Evolutionary conservation across 495 filamentous ascomycete species (phyloP).

Genomic region (Tuber borchii): DNA sequence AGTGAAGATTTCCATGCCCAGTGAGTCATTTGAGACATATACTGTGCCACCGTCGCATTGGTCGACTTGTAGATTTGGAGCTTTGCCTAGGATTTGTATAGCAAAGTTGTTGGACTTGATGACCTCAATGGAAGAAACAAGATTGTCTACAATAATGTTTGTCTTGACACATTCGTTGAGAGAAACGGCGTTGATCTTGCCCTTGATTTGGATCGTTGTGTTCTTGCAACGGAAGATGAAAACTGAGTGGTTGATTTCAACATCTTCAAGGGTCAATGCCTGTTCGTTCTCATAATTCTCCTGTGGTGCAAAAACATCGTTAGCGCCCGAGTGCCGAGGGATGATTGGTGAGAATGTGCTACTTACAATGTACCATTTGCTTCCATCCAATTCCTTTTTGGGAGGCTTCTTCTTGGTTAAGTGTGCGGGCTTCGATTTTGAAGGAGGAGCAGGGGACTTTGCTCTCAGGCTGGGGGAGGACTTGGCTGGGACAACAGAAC

Average conservation of each 20-base stretch:
- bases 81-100: conserved; percentile 72
- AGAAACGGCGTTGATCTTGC: conserved; percentile 91
- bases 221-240: conserved; percentile 86
- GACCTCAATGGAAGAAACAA: conserved; percentile 85
- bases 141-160: conserved; percentile 76
- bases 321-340: neutral
- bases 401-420: conserved; percentile 90
- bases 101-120: conserved; percentile 92
- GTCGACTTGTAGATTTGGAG: conserved; percentile 84
- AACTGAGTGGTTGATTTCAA: conserved; percentile 76
- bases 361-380: conserved; percentile 81
- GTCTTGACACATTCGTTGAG: conserved; percentile 82
- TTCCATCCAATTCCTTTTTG: conserved; percentile 85
- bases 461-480: conserved; percentile 54
- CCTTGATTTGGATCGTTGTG: conserved; percentile 77
- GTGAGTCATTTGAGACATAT: conserved; percentile 73
- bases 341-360: neutral
- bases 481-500: conserved; percentile 58
- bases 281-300: conserved; percentile 84
- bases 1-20: conserved; percentile 72
- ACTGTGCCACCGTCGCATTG: conserved; percentile 85
- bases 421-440: conserved; percentile 89
- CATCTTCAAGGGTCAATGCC: conserved; percentile 64
- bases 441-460: conserved; percentile 77
- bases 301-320: conserved; percentile 42